Evolutionary conservation across 805 yeast species (phyloP).

Genomic region (Suhomyces kilbournensis): DNA sequence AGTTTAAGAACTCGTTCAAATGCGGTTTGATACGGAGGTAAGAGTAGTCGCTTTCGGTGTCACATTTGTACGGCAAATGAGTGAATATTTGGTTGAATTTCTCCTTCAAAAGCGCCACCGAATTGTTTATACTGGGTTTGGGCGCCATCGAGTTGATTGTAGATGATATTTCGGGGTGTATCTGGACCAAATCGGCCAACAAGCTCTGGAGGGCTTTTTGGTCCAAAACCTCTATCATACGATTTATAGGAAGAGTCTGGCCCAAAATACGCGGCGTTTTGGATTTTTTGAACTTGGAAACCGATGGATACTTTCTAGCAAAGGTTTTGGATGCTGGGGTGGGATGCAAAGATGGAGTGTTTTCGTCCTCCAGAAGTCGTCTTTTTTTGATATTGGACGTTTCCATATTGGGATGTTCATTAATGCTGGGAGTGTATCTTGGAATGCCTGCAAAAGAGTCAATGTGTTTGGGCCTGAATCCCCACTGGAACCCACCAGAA

Average conservation of each 20-base stretch:
- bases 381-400: conserved; percentile 11
- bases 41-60: conserved; percentile 69
- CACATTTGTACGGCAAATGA: conserved; percentile 74
- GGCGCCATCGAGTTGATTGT: conserved; percentile 56
- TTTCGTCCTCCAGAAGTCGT: conserved; percentile 12
- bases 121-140: conserved; percentile 50
- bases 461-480: conserved; percentile 7
- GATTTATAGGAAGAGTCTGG: conserved; percentile 56
- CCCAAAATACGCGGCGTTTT: conserved; percentile 50
- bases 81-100: conserved; percentile 45
- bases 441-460: conserved; percentile 9
- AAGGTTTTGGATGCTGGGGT: conserved; percentile 3
- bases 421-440: conserved; percentile 10
- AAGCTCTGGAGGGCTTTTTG: conserved; percentile 51
- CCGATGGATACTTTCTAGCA: conserved; percentile 1
- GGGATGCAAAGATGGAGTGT: neutral
- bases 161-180: conserved; percentile 59
- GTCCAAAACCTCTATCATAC: conserved; percentile 69
- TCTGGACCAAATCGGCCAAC: conserved; percentile 49
- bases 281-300: conserved; percentile 21
- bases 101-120: conserved; percentile 47
- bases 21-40: conserved; percentile 67
- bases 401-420: neutral
- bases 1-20: conserved; percentile 65
- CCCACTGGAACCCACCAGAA: conserved; percentile 33